Conservation (phyloP, 169 alveolate species). For the Plasmodium blacklocki region DNA sequence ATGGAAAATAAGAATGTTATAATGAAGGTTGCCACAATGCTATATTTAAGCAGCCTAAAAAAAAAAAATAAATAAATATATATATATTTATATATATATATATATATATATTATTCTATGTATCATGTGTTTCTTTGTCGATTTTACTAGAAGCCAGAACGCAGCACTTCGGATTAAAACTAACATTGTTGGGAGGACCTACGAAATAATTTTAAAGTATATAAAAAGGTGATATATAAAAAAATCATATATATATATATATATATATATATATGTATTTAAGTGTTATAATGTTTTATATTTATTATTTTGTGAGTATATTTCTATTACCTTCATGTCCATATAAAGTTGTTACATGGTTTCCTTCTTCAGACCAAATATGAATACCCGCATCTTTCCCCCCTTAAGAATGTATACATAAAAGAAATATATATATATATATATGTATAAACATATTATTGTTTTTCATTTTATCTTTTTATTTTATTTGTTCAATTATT, state of each 20-base stretch:
- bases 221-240: not conserved
- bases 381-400: constrained; percentile 63
- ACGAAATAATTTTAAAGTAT: not conserved
- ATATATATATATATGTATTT: too few species aligned
- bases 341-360: constrained; percentile 34
- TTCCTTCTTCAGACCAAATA: constrained; percentile 61
- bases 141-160: constrained; percentile 52
- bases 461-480: not conserved
- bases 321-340: constrained; percentile 54
- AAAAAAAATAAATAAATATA: constrained; percentile 7
- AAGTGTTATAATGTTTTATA: too few species aligned
- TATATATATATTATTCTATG: too few species aligned
- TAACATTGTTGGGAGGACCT: constrained; percentile 70
- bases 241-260: not conserved
- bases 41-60: constrained; percentile 53
- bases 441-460: not conserved
- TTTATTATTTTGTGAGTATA: too few species aligned
- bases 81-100: too few species aligned
- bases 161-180: constrained; percentile 61
- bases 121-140: constrained; percentile 3
- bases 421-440: not conserved
- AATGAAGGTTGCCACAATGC: constrained; percentile 67
- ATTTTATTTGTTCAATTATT: not conserved
- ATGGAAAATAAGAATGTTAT: not conserved
- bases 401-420: constrained; percentile 20